Evolutionary conservation across 2,329 filamentous ascomycete species (phyloP).

Genomic region (Aspergillus sp.): DNA sequence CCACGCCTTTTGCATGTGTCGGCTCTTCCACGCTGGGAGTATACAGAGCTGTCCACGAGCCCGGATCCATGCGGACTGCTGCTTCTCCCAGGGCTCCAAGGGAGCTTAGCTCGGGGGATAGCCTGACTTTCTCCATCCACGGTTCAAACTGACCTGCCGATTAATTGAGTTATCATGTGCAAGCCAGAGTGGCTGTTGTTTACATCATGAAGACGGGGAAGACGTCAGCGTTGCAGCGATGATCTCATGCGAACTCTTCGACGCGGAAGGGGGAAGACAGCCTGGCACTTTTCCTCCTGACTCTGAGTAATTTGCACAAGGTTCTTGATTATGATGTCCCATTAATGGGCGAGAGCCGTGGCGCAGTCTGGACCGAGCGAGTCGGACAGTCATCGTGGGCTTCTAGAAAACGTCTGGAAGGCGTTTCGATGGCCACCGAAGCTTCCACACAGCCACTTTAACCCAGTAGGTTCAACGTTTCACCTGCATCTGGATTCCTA

Average conservation of each 20-base stretch:
- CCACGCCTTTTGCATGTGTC: background rate
- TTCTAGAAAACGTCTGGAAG: slow-evolving; percentile 42
- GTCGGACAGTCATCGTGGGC: slow-evolving; percentile 3
- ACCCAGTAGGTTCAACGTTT: background rate
- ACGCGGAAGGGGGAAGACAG: background rate
- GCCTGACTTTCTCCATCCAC: background rate
- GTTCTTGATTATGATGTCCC: background rate
- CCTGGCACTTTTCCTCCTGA: background rate
- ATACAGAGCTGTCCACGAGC: background rate
- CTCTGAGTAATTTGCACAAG: slow-evolving; percentile 45
- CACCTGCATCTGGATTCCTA: slow-evolving; percentile 9
- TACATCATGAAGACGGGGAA: slow-evolving; percentile 1
- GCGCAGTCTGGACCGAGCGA: slow-evolving; percentile 13
- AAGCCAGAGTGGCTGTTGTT: background rate
- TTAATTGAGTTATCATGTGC: background rate
- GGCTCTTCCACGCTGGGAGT: background rate
- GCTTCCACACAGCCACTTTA: slow-evolving; percentile 21
- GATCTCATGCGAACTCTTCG: slow-evolving; percentile 1
- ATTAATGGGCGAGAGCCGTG: background rate
- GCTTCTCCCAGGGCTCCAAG: background rate
- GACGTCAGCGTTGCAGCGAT: slow-evolving; percentile 13
- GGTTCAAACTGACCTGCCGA: background rate
- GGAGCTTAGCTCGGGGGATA: background rate
- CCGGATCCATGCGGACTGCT: background rate
- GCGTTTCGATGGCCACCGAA: slow-evolving; percentile 21